Base-by-base conservation (phyloP, 139 green algal species). In the Ettlia oleoabundans region DNA sequence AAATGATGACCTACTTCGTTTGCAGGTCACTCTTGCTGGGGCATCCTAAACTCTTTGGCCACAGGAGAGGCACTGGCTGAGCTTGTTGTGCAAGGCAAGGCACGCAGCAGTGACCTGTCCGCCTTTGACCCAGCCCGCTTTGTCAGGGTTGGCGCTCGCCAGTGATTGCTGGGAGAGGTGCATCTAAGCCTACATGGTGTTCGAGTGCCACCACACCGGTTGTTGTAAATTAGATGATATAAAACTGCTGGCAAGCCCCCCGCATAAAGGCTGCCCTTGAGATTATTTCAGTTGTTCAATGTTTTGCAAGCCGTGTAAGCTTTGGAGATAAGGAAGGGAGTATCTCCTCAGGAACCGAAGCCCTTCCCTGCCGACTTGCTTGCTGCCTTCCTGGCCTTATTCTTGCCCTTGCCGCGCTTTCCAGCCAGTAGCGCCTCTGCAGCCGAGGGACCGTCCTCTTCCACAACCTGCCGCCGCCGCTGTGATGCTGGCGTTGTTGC, bases 21-120 rank as follows among this genome's bases (percentile, higher is more conserved):
- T 21, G 85, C 93, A 22, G 93, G 92, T 0, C 92, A 96, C 81
- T 65, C 22, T 61, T 83, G 85, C 81, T 83, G 82, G 86, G 79
- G 84, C 51, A 96, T 97, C 70, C 78, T 97, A 9, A 95, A 96
- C 52, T 92, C 79, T 0, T 93, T 93, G 15, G 94, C 90, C 32
- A 97, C 94, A 19, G 94, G 94, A 3, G 77, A 90, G 69, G 87
- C 89, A 0, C 69, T 97, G 51, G 91, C 93, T 4, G 93, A 96
- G 78, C 75, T 93, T 4, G 90, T 94, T 18, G 42, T 90, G 28
- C 76, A 91, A 40, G 92, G 89, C 24, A 74, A 42, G 1, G 66
- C 55, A 24, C 87, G 9, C 21, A 86, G 70, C 37, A 80, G 88
- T 19, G 62, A 91, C 76, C 67, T 94, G 1, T 41, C 66, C 28